Evolutionary conservation across 1,139 yeast species (phyloP).

Genomic region (Maudiozyma humilis): DNA sequence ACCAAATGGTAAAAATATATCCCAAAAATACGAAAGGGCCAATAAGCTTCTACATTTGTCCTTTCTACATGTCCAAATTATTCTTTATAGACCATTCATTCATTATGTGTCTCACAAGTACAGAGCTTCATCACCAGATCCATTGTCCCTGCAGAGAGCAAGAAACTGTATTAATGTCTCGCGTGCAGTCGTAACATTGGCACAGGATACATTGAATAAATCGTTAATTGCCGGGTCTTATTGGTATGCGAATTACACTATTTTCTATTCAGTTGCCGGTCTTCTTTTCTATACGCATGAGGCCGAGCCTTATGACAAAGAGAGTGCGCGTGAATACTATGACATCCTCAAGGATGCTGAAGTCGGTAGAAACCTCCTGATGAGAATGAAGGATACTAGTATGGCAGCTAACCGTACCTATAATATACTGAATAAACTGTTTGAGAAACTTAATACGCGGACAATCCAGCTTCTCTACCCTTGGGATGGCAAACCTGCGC

Average conservation of each 20-base stretch:
- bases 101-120: slow-evolving; percentile 53
- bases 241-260: slow-evolving; percentile 88
- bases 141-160: slow-evolving; percentile 58
- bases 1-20: slow-evolving; percentile 53
- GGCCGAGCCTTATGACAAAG: slow-evolving; percentile 48
- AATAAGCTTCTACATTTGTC: slow-evolving; percentile 70
- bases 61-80: slow-evolving; percentile 75
- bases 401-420: slow-evolving; percentile 76
- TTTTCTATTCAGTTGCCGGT: slow-evolving; percentile 87
- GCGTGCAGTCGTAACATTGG: slow-evolving; percentile 71
- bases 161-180: slow-evolving; percentile 81
- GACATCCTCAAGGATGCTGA: slow-evolving; percentile 66
- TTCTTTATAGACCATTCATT: slow-evolving; percentile 82
- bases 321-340: slow-evolving; percentile 52
- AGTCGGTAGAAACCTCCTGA: slow-evolving; percentile 66
- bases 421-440: slow-evolving; percentile 66
- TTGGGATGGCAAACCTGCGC: slow-evolving; percentile 1
- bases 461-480: slow-evolving; percentile 16
- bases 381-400: slow-evolving; percentile 62
- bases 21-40: slow-evolving; percentile 64
- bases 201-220: slow-evolving; percentile 72
- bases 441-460: slow-evolving; percentile 60
- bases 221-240: slow-evolving; percentile 77
- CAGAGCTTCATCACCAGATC: slow-evolving; percentile 36
- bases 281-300: slow-evolving; percentile 79